phyloP scores from a whole-genome alignment of 2,329 filamentous ascomycete species.

The Trichophaea hybrida region DNA sequence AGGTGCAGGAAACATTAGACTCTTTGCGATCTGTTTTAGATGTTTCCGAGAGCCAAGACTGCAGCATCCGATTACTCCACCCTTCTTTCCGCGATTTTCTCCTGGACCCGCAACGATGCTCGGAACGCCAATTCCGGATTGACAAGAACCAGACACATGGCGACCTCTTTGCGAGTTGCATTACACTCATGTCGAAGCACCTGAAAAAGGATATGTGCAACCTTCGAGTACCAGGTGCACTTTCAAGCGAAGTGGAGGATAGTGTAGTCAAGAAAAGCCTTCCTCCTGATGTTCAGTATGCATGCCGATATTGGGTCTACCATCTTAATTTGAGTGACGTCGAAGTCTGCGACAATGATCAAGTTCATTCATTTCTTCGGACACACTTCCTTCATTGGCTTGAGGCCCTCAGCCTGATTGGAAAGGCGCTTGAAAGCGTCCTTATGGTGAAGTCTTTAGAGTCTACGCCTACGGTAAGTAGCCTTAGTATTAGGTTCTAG shows the following conservation, averaged over 20 bases:
- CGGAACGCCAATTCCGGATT: no score
- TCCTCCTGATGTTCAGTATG: slow-evolving; percentile 24
- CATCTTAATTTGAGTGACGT: slow-evolving; percentile 15
- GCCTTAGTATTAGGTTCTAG: neutral
- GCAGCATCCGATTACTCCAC: no score
- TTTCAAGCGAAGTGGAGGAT: slow-evolving; percentile 4
- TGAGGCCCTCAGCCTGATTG: slow-evolving; percentile 20
- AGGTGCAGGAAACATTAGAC: no score
- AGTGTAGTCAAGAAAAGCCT: slow-evolving; percentile 8
- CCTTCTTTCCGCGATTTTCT: no score
- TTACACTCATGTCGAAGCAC: no score
- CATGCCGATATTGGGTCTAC: no score
- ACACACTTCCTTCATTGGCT: slow-evolving; percentile 21
- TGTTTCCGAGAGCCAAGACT: no score
- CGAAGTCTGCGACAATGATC: neutral
- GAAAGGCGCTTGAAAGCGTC: neutral
- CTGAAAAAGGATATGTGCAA: slow-evolving; percentile 24
- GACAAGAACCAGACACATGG: no score
- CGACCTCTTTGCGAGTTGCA: no score
- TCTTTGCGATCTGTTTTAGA: no score
- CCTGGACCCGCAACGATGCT: no score
- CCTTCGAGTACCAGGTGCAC: slow-evolving; percentile 14
- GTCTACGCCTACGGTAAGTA: neutral
- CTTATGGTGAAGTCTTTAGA: neutral
- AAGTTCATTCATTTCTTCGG: slow-evolving; percentile 12